Evolutionary conservation across 192 early-diverging fungal species (phyloP), one percentile per base, ranked within the genome.

Genomic region (Diversispora epigaea): DNA sequence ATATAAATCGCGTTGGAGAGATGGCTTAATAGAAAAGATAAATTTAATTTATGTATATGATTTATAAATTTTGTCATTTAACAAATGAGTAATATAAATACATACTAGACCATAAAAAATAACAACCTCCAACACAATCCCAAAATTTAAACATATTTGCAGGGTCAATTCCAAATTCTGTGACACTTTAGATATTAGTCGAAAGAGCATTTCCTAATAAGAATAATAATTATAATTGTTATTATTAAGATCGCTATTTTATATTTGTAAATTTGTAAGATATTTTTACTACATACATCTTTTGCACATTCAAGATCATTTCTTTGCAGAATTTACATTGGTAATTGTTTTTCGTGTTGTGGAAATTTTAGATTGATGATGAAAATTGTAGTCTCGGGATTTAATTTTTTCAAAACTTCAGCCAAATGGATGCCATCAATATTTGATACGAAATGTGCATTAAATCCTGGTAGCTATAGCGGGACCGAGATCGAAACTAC

Each of bases 141-240:
- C 95, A 97, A 88, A 98, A 98, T 83, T 94, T 91, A 89, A 99
- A 99, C 97, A 99, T 99, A 88, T 99, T 99, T 76, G 89, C 85
- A 19, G 89, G 80, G 81, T 90, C 89, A 75, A 99, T 99, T 66
- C 97, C 97, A 80, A 99, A 99, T 43, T 87, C 91, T 68, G 91
- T 87, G 22, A 97, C 95, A 6, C 84, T 91, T 78, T 91, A 86
- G 97, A 96, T 50, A 98, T n/a, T n/a, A n/a, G n/a, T n/a, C n/a
- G n/a, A n/a, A n/a, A n/a, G n/a, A n/a, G n/a, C n/a, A 87, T 80
- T 77, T 88, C 77, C 83, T 84, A 79, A 70, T 58, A 25, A 55
- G 58, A 8, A n/a, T 40, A 11, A 65, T 56, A 56, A 17, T 60
- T 68, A 22, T 40, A 57, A 40, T 55, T 57, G 3, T 67, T 4